Percentiles rank a stretch among this genome's conserved stretches.
These are phyloP conservation scores for Flaveria robusta DNA, from an alignment of 129 eudicot genomes.

Conservation along the genomic window DNA sequence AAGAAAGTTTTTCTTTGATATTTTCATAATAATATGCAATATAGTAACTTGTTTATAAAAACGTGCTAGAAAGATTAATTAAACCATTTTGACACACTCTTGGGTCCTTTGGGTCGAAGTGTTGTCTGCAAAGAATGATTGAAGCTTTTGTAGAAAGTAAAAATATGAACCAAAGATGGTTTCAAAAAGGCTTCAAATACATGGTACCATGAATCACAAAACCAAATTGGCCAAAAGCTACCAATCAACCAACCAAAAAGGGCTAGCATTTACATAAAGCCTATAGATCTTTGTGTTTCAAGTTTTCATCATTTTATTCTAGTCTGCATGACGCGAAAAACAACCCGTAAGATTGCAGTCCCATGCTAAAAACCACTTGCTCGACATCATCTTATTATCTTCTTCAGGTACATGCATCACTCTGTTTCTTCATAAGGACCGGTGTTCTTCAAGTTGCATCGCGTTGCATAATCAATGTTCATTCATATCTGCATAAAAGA, in stretches of 20 bases:
- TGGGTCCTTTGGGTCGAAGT: neutral
- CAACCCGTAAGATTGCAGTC: conserved; percentile 15
- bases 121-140: conserved; percentile 1
- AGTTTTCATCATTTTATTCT: conserved; percentile 35
- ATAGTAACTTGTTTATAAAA: neutral
- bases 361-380: conserved; percentile 26
- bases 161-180: conserved; percentile 18
- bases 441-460: conserved; percentile 19
- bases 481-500: conserved; percentile 20
- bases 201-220: conserved; percentile 26
- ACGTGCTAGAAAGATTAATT: neutral
- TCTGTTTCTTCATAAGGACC: conserved; percentile 12
- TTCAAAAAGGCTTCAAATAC: conserved; percentile 30
- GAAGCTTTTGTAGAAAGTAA: neutral
- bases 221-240: conserved; percentile 16
- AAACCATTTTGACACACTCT: neutral
- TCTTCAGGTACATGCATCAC: conserved; percentile 16
- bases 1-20: neutral
- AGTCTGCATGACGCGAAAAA: conserved; percentile 20
- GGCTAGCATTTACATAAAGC: conserved; percentile 28
- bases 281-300: conserved; percentile 19
- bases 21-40: too few relatives aligned
- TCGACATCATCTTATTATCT: neutral
- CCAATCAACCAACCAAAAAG: conserved; percentile 27
- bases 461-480: conserved; percentile 30